phyloP scores from a whole-genome alignment of 164 flowering plant species.

The Chloranthus sessilifolius region DNA sequence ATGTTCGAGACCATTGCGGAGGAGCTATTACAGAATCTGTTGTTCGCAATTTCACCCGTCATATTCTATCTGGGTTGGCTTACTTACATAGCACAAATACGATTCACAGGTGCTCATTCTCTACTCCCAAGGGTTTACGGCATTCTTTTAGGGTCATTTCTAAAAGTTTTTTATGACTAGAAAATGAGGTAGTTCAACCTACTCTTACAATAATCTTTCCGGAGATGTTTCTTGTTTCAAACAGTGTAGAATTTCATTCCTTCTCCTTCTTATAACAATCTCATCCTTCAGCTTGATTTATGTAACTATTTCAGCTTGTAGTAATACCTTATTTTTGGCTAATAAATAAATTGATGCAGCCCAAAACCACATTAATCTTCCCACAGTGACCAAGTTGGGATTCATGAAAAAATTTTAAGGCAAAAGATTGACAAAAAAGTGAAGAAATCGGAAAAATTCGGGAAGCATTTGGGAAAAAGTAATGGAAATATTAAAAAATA shows the following conservation, averaged over 20 bases:
- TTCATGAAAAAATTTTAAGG: too few relatives aligned
- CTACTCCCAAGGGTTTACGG: background rate
- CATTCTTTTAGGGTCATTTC: background rate
- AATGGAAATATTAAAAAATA: too few relatives aligned
- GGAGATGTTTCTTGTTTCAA: background rate
- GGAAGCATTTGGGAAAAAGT: too few relatives aligned
- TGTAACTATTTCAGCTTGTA: background rate
- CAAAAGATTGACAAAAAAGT: too few relatives aligned
- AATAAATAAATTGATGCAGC: too few relatives aligned
- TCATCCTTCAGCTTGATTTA: background rate
- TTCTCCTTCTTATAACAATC: too few relatives aligned
- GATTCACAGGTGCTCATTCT: conserved; percentile 63
- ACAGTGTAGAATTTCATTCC: background rate
- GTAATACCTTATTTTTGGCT: too few relatives aligned
- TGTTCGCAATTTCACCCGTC: conserved; percentile 86
- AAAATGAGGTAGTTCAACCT: background rate
- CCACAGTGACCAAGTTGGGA: too few relatives aligned
- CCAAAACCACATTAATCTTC: too few relatives aligned
- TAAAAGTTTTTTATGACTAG: background rate
- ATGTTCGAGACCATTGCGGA: conserved; percentile 81
- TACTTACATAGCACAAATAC: conserved; percentile 84
- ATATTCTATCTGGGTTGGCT: conserved; percentile 82
- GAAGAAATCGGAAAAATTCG: too few relatives aligned
- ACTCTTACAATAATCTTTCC: background rate
- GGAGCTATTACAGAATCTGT: conserved; percentile 74